Conservation (phyloP, 2,329 filamentous ascomycete genomes). For the Pezicula radicicola region DNA sequence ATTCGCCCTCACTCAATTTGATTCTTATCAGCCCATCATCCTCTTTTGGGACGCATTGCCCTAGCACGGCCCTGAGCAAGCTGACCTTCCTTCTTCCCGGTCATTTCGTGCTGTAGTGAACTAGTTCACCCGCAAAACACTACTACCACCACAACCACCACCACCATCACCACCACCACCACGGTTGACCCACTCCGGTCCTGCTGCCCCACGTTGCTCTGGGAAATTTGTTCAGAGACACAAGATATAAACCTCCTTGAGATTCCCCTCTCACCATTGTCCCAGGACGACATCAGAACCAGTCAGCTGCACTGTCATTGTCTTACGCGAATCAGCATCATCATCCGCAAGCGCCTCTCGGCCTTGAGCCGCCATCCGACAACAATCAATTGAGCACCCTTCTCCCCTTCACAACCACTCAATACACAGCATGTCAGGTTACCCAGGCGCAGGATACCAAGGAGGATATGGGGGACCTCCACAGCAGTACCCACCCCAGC, state of each 20-base stretch:
- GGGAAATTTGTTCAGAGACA: slow-evolving; percentile 7
- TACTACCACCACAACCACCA: not conserved
- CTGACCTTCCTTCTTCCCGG: too few species aligned
- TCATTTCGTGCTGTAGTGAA: too few species aligned
- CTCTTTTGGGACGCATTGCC: too few species aligned
- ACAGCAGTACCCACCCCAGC: slow-evolving; percentile 38
- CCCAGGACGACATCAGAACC: slow-evolving; percentile 6
- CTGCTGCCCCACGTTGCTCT: slow-evolving; percentile 15
- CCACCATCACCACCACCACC: not conserved
- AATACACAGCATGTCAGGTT: slow-evolving; percentile 55
- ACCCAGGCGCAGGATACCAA: slow-evolving; percentile 52
- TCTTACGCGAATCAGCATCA: not conserved
- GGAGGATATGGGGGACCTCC: slow-evolving; percentile 37
- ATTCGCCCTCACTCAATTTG: too few species aligned
- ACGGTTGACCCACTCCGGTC: slow-evolving; percentile 5
- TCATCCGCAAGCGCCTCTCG: slow-evolving; percentile 11
- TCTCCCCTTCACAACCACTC: not conserved
- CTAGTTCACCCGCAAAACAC: too few species aligned
- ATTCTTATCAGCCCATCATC: too few species aligned
- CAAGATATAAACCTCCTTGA: slow-evolving; percentile 15
- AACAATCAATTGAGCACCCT: not conserved
- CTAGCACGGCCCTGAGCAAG: too few species aligned
- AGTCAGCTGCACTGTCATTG: not conserved
- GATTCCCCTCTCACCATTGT: slow-evolving; percentile 6
- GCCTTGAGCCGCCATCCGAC: slow-evolving; percentile 11